Evolutionary conservation across 108 stramenopile species (phyloP).

Genomic region (Fragilaria radians): DNA sequence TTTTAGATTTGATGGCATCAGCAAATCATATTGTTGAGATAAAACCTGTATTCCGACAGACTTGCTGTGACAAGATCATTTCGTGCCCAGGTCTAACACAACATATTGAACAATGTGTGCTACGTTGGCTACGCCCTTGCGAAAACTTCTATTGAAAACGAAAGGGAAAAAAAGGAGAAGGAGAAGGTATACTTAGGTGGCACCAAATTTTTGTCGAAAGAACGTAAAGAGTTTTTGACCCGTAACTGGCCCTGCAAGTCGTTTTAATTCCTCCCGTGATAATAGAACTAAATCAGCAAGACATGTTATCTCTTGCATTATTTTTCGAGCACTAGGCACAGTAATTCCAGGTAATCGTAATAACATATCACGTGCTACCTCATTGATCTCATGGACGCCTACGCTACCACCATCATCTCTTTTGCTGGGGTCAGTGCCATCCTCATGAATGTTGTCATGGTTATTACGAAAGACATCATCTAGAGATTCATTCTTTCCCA

Average conservation of each 20-base stretch:
- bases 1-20: no score
- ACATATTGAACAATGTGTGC: no score
- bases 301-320: slow-evolving; percentile 79
- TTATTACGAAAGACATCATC: slow-evolving; percentile 66
- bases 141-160: no score
- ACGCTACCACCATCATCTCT: slow-evolving; percentile 14
- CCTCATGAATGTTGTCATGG: no score
- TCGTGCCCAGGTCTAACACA: no score
- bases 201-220: slow-evolving; percentile 46
- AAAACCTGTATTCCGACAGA: no score
- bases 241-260: slow-evolving; percentile 68
- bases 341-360: slow-evolving; percentile 87
- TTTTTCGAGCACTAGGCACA: slow-evolving; percentile 67
- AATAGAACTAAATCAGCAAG: slow-evolving; percentile 74
- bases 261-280: slow-evolving; percentile 67
- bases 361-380: slow-evolving; percentile 82
- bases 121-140: no score
- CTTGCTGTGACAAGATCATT: no score
- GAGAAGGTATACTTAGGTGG: slow-evolving; percentile 1
- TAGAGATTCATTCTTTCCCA: slow-evolving; percentile 71
- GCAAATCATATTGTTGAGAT: no score
- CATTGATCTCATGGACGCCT: slow-evolving; percentile 74
- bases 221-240: slow-evolving; percentile 88
- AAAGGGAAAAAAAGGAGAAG: no score
- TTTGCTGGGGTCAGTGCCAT: not conserved